phyloP scores from a whole-genome alignment of 306 rosid species.

The Dryas alaskensis region DNA sequence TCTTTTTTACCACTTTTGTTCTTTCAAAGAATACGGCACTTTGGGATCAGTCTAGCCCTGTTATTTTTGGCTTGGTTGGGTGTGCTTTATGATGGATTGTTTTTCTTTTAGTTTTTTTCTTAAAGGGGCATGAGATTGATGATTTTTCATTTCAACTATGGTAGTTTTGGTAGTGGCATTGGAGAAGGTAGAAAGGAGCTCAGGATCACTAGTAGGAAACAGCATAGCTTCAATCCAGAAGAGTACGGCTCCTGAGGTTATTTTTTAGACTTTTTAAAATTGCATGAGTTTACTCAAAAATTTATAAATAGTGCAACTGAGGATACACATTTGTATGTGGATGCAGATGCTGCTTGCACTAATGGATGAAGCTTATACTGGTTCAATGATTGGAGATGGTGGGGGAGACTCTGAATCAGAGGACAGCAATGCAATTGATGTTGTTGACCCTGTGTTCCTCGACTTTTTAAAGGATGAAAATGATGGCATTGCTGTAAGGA shows the following conservation, averaged over 20 bases:
- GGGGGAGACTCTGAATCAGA: conserved; percentile 93
- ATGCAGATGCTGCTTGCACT: conserved; percentile 92
- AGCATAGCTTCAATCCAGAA: conserved; percentile 92
- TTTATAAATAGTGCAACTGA: conserved; percentile 19
- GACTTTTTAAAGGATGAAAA: conserved; percentile 97
- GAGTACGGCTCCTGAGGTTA: conserved; percentile 92
- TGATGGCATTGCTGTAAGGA: conserved; percentile 87
- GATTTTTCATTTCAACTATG: conserved; percentile 24
- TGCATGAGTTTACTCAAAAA: conserved; percentile 12
- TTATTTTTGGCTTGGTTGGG: background rate
- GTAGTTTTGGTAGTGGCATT: conserved; percentile 85
- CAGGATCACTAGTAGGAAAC: conserved; percentile 85
- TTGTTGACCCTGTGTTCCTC: conserved; percentile 78
- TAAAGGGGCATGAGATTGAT: conserved; percentile 16
- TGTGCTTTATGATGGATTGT: background rate
- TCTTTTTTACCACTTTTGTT: background rate
- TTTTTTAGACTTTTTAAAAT: conserved; percentile 22
- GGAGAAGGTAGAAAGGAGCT: conserved; percentile 82
- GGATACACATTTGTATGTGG: conserved; percentile 18
- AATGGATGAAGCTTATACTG: conserved; percentile 99
- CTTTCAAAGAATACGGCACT: background rate
- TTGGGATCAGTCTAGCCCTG: background rate
- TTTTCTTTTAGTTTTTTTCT: background rate
- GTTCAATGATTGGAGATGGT: conserved; percentile 88
- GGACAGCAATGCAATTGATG: conserved; percentile 71